Base-by-base conservation (phyloP, 176 grass and related monocot species). In the Oryza coarctata region DNA sequence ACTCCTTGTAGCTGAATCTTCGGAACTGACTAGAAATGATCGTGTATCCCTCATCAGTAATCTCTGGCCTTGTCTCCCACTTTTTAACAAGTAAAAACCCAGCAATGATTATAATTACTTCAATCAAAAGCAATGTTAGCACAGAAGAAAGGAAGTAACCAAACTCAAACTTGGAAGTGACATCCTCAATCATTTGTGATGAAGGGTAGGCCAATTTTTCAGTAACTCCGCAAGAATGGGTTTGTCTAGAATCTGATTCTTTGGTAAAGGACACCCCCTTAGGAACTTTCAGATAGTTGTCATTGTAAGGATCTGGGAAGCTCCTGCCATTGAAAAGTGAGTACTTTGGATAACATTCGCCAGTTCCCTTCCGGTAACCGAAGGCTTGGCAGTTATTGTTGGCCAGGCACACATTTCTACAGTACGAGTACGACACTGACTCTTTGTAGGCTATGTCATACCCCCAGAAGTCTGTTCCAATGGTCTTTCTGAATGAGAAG, bases 1-100 rank as follows among this genome's bases (percentile, higher is more conserved):
- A 63, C 85, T 95, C 93, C 26, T 47, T 65, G 22, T 92, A 95
- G 61, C 63, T 92, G 76, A 95, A 90, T 18, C 88, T 85, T 5
- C 75, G 12, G 66, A 92, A 92, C 12, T 87, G 87, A 31, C 40
- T 76, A 5, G 79, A 79, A 36, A 88, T 70, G 3, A 71, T 77
- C 14, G 7, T 79, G 27, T 86, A 84, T 0, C 82, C 70, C 23
- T 86, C 60, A 4, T 93, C 90, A 6, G 7, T 38, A 58, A 15
- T 62, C 12, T 85, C 63, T 18, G 61, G 39, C 45, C 27, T 57
- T 74, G 23, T 31, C 1, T 86, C 65, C 72, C 78, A 86, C 30
- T 74, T 62, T 12, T 74, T 60, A 69, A 87, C 67, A 64, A 90
- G 43, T 71, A 74, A 92, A 57, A 65, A 88, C 0, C 93, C 87